These are phyloP conservation scores for Oldenlandia corymbosa DNA, from an alignment of 257 asterid genomes.

Conservation along the genomic window DNA sequence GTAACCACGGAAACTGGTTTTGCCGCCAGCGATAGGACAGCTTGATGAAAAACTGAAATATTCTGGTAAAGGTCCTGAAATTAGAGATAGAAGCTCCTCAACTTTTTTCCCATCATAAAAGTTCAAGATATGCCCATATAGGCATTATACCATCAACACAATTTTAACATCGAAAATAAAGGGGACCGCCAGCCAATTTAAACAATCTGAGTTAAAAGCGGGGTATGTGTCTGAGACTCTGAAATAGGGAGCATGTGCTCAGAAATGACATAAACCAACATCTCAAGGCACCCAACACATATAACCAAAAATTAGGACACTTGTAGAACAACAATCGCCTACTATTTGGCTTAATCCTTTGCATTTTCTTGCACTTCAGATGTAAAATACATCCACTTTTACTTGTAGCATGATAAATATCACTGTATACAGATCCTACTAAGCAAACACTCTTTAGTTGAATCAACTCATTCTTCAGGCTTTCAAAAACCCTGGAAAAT, in stretches of 20 bases:
- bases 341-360: neutral
- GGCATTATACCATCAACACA: neutral
- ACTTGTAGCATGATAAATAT: neutral
- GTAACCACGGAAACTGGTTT: slow-evolving; percentile 73
- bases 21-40: slow-evolving; percentile 53
- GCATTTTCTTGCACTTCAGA: neutral
- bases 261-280: neutral
- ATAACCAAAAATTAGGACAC: neutral
- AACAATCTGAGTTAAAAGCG: neutral
- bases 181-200: neutral
- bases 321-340: neutral
- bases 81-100: slow-evolving; percentile 13
- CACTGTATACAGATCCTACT: neutral
- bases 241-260: neutral
- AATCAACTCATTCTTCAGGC: neutral
- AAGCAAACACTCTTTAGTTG: neutral
- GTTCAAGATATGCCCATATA: neutral
- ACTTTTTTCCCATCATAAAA: slow-evolving; percentile 5
- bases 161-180: neutral
- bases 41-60: slow-evolving; percentile 50
- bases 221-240: too few relatives aligned
- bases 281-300: neutral
- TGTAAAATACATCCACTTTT: neutral
- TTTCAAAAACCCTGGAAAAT: neutral
- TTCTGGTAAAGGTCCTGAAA: slow-evolving; percentile 50